Percentiles rank a stretch among this genome's conserved stretches.
phyloP scores from a whole-genome alignment of 2,329 filamentous ascomycete species.

The Amauroascus verrucosus region DNA sequence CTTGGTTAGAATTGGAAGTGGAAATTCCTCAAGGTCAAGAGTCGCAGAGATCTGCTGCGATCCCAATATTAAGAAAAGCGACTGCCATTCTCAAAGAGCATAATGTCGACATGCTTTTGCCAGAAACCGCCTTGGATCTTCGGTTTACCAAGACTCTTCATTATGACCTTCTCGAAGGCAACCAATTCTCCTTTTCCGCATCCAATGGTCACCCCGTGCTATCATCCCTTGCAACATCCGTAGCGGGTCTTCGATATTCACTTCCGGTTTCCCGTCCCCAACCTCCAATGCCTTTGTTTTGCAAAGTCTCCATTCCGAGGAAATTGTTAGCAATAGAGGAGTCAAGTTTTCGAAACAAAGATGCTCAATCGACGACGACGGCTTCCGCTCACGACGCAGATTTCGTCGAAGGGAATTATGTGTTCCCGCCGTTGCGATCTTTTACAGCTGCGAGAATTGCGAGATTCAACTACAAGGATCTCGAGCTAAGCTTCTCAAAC shows the following conservation, averaged over 20 bases:
- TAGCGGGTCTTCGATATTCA: conserved; percentile 20
- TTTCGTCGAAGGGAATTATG: conserved; percentile 25
- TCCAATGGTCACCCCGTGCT: conserved; percentile 13
- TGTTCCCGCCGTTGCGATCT: conserved; percentile 27
- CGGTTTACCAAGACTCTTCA: conserved; percentile 30
- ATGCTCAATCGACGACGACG: background rate
- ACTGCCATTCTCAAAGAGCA: conserved; percentile 25
- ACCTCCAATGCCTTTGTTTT: conserved; percentile 25
- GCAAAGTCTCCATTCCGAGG: conserved; percentile 24
- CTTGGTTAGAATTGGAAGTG: conserved; percentile 26
- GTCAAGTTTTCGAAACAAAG: background rate
- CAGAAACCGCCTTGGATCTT: conserved; percentile 31
- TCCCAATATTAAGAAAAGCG: conserved; percentile 21
- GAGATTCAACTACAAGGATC: conserved; percentile 26
- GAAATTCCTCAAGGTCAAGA: conserved; percentile 18
- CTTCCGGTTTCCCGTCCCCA: conserved; percentile 8
- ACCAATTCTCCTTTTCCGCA: background rate
- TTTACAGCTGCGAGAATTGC: conserved; percentile 23
- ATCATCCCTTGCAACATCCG: conserved; percentile 18
- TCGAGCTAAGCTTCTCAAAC: conserved; percentile 26
- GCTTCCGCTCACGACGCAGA: background rate
- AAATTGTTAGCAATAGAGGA: conserved; percentile 15
- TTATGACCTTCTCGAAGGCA: conserved; percentile 21
- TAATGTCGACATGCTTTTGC: conserved; percentile 32
- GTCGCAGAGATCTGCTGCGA: background rate